Evolutionary conservation across 768 basidiomycete genomes (phyloP).

Genomic region (Kockovaella imperatae): DNA sequence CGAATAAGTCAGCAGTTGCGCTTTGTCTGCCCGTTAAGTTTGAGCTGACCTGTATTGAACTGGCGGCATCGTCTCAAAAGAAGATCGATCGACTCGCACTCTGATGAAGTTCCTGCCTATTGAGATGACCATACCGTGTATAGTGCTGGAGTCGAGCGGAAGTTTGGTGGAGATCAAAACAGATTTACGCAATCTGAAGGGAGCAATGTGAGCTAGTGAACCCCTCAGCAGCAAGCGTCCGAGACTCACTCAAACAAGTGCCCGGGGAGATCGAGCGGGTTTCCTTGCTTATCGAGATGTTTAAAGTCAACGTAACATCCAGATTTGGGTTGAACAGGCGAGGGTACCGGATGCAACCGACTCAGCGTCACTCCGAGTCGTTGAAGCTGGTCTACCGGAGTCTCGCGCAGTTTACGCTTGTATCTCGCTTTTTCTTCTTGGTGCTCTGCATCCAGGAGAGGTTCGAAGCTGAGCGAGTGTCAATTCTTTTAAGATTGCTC

Average conservation of each 20-base stretch:
- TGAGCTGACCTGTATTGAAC: slow-evolving; percentile 33
- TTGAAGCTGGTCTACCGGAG: slow-evolving; percentile 56
- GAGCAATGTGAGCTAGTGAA: not conserved
- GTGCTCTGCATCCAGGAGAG: slow-evolving; percentile 55
- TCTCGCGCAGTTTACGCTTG: slow-evolving; percentile 59
- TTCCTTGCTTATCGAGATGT: slow-evolving; percentile 53
- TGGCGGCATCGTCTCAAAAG: slow-evolving; percentile 11
- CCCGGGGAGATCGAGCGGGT: slow-evolving; percentile 53
- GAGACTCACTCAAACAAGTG: slow-evolving; percentile 62
- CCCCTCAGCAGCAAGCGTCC: not conserved
- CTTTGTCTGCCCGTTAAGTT: not conserved
- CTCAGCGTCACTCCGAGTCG: slow-evolving; percentile 65
- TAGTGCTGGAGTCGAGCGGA: slow-evolving; percentile 48
- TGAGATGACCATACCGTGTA: slow-evolving; percentile 43
- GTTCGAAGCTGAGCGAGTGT: slow-evolving; percentile 47
- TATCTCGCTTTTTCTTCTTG: slow-evolving; percentile 56
- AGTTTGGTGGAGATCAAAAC: slow-evolving; percentile 61
- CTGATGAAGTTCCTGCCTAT: slow-evolving; percentile 17
- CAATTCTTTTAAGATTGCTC: too few relatives aligned
- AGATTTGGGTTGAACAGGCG: slow-evolving; percentile 1
- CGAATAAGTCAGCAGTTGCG: slow-evolving; percentile 4
- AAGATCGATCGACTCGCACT: slow-evolving; percentile 17
- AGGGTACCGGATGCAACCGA: slow-evolving; percentile 49
- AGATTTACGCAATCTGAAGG: slow-evolving; percentile 6
- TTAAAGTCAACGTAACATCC: slow-evolving; percentile 49